phyloP scores from a whole-genome alignment of 768 basidiomycete genomes.

The Wakefieldia striispora region DNA sequence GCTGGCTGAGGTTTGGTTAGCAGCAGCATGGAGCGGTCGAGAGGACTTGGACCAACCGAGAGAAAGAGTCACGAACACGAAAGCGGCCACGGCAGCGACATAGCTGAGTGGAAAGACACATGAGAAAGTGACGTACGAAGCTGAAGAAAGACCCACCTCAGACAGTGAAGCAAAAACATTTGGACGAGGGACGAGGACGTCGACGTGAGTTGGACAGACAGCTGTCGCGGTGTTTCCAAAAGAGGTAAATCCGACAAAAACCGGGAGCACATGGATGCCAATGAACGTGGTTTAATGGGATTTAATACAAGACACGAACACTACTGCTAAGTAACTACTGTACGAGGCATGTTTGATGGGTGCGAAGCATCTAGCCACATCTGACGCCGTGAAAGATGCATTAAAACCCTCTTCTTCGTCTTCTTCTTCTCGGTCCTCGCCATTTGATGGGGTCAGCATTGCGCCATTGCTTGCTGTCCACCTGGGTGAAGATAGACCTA shows the following conservation, averaged over 20 bases:
- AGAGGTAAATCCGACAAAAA: neutral
- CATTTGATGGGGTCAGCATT: conserved; percentile 67
- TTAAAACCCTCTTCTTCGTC: conserved; percentile 73
- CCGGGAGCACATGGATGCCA: too few relatives aligned
- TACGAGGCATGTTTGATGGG: conserved; percentile 33
- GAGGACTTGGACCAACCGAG: conserved; percentile 57
- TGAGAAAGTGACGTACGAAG: neutral
- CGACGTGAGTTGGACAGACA: neutral
- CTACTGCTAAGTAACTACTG: too few relatives aligned
- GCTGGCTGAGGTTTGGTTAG: conserved; percentile 57
- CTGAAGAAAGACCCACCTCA: conserved; percentile 45
- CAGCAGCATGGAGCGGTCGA: neutral
- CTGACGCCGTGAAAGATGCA: conserved; percentile 39
- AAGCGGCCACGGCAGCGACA: conserved; percentile 70
- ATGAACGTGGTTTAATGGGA: too few relatives aligned
- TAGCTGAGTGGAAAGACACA: conserved; percentile 46
- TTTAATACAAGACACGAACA: too few relatives aligned
- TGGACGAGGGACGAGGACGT: neutral
- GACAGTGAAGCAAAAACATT: conserved; percentile 59
- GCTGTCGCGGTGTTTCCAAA: neutral
- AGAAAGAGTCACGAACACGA: conserved; percentile 89
- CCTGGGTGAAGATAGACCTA: conserved; percentile 72
- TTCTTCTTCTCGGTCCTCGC: conserved; percentile 74
- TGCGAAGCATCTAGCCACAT: conserved; percentile 44
- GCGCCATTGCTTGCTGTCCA: conserved; percentile 40